Percentiles rank a stretch among this genome's conserved stretches.
Conservation (phyloP, 495 filamentous ascomycete species). For the Neurospora sp. region DNA sequence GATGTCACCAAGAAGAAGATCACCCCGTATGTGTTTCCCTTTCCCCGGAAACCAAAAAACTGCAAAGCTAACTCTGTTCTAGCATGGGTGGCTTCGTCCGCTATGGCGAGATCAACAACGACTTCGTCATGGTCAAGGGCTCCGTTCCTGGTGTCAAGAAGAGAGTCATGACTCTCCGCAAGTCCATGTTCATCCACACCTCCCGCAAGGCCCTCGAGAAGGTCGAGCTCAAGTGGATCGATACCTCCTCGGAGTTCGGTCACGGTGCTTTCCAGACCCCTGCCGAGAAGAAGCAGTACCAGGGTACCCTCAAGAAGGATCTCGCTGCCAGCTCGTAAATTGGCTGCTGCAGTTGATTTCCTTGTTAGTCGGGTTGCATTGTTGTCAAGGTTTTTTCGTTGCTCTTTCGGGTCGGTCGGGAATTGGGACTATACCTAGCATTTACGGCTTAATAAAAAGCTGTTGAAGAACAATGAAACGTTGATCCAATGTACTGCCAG, state of each 20-base stretch:
- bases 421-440: conserved; percentile 27
- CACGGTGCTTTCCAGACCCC: conserved; percentile 99
- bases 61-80: conserved; percentile 19
- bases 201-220: conserved; percentile 93
- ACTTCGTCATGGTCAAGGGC: conserved; percentile 97
- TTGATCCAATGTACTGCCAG: conserved; percentile 19
- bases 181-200: conserved; percentile 98
- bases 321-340: conserved; percentile 59
- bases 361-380: conserved; percentile 43
- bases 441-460: conserved; percentile 36
- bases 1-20: conserved; percentile 99
- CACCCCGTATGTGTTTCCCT: conserved; percentile 71
- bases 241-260: conserved; percentile 99
- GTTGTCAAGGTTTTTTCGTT: conserved; percentile 41
- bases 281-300: conserved; percentile 88
- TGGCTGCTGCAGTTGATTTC: conserved; percentile 22
- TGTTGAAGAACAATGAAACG: conserved; percentile 34
- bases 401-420: conserved; percentile 33
- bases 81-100: conserved; percentile 98
- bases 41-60: neutral
- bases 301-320: conserved; percentile 99
- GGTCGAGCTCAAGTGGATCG: conserved; percentile 99
- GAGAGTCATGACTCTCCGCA: conserved; percentile 97
- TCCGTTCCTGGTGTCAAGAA: conserved; percentile 98
- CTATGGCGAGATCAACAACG: conserved; percentile 99